Base-by-base conservation (phyloP, 306 rosid genomes). In the Rosa chinensis region DNA sequence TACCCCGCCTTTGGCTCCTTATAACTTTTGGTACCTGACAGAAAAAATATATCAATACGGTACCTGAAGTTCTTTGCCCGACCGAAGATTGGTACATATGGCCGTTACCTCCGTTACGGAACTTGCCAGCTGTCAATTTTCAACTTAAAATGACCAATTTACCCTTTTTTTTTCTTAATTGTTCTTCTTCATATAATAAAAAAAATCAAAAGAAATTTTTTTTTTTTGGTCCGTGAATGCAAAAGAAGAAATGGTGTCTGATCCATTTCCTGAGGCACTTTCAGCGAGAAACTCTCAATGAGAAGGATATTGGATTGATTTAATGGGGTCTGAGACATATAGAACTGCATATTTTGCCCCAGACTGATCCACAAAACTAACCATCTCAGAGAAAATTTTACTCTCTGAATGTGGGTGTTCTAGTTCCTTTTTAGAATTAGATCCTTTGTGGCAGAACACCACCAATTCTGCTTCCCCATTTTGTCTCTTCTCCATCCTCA, bases 291-390 rank as follows among this genome's bases (percentile, higher is more conserved):
- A 91, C 78, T 92, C 92, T 78, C 84, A 73, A 83, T 79, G 81
- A 72, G 93, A 91, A 80, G 97, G 93, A 86, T 87, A 89, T 14
- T 53, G 87, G 80, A 82, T 84, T 78, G 92, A 85, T 83, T 87
- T 83, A 5, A 84, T 79, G 66, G 92, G 89, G 73, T 95, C 96
- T 50, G 99, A 91, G 80, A 92, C 89, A 78, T 95, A 95, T 37
- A 95, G 96, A 84, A 88, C 92, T 8, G 92, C 88, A 83, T 95
- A 95, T 56, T 90, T 92, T 81, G 93, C 87, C 81, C 98, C 98
- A 75, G 90, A 86, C 77, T 82, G 87, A 86, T 90, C 97, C 81
- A 90, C 85, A 13, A 90, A 92, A 47, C 75, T 86, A 73, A 93
- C 78, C 76, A 95, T 89, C 77, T 87, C 86, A 55, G 84, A 83